phyloP scores from a whole-genome alignment of 495 filamentous ascomycete genomes.

The Neurospora sp. region DNA sequence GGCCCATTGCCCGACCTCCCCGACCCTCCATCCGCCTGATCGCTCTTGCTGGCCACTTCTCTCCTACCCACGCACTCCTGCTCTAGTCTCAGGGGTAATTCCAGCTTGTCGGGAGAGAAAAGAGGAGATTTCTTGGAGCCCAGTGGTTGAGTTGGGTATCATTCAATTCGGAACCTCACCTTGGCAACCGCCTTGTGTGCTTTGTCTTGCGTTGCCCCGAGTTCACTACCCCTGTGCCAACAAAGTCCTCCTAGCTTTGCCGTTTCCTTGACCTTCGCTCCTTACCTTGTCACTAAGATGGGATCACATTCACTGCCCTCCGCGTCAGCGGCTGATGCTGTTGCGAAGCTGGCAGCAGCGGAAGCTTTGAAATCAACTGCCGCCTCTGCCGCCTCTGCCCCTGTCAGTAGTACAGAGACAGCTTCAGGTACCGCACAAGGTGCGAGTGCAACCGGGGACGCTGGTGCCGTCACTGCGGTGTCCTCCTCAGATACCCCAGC shows the following conservation, averaged over 20 bases:
- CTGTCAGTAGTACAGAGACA: background rate
- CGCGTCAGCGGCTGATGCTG: conserved; percentile 18
- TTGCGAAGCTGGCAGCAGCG: conserved; percentile 17
- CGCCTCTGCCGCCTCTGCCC: background rate
- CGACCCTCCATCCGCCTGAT: background rate
- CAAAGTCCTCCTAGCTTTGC: background rate
- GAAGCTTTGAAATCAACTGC: background rate
- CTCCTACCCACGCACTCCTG: background rate
- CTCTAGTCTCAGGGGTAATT: background rate
- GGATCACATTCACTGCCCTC: conserved; percentile 16
- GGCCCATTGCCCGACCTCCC: background rate
- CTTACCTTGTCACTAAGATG: background rate
- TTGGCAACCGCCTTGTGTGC: background rate
- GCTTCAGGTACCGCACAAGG: background rate
- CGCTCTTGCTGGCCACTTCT: background rate
- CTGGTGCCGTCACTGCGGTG: conserved; percentile 4
- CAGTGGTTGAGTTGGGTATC: background rate
- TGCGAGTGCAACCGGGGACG: background rate
- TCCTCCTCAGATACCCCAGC: conserved; percentile 5
- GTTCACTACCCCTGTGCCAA: background rate
- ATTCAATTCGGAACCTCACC: background rate
- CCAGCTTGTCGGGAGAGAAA: background rate
- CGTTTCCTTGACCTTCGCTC: background rate
- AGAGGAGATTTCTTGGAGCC: background rate
- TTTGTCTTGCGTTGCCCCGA: background rate